These are phyloP conservation scores for Solanum dulcamara DNA, from an alignment of 257 asterid genomes.

Conservation along the genomic window DNA sequence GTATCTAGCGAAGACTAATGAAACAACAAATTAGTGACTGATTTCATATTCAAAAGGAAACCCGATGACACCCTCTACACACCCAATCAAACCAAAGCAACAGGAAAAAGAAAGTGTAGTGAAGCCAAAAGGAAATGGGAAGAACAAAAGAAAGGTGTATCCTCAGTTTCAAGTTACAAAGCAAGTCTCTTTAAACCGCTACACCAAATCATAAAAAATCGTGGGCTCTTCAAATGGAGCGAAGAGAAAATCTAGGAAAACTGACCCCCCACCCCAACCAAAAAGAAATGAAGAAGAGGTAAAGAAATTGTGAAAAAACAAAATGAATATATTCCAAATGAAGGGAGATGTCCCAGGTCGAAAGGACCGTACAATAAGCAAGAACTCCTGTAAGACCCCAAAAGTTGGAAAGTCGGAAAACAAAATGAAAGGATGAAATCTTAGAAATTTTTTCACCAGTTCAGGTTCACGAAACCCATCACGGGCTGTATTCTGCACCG, in stretches of 20 bases:
- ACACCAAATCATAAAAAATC: background rate
- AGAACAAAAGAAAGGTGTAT: background rate
- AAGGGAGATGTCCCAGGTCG: background rate
- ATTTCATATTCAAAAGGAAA: background rate
- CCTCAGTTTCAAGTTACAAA: background rate
- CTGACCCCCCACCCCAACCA: background rate
- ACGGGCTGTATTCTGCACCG: too few relatives aligned
- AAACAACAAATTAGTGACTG: background rate
- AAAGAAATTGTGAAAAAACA: background rate
- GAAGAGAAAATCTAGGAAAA: background rate
- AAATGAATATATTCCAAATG: background rate
- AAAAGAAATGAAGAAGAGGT: background rate
- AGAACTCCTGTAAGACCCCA: too few relatives aligned
- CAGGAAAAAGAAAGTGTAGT: background rate
- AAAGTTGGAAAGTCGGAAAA: too few relatives aligned
- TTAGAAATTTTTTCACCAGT: too few relatives aligned
- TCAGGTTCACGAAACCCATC: too few relatives aligned
- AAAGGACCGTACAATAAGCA: background rate
- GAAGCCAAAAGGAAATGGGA: background rate
- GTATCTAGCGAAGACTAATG: background rate
- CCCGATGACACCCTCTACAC: background rate
- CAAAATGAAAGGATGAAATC: too few relatives aligned
- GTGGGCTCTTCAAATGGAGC: background rate
- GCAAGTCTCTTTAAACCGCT: background rate
- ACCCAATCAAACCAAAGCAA: background rate